Conservation (phyloP, 2,329 filamentous ascomycete genomes). For the Stachybotrys elegans region DNA sequence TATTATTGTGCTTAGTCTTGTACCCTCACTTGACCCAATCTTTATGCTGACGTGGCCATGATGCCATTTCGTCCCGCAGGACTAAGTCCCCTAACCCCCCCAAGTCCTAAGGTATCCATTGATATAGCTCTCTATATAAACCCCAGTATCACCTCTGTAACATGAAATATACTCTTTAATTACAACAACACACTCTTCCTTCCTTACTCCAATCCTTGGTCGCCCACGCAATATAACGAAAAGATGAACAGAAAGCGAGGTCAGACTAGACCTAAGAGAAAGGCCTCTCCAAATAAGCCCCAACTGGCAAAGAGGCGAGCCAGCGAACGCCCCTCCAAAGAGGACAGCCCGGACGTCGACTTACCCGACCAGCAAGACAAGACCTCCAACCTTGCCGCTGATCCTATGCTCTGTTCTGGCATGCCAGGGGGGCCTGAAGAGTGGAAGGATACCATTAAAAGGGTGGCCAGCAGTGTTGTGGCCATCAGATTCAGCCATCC, state of each 20-base stretch:
- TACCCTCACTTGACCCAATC: no score
- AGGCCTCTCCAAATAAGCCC: conserved; percentile 36
- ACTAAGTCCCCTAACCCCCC: no score
- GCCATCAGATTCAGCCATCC: conserved; percentile 99
- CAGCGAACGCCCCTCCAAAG: conserved; percentile 44
- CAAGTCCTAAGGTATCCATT: no score
- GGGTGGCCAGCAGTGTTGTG: conserved; percentile 89
- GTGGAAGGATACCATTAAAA: conserved; percentile 95
- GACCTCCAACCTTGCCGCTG: conserved; percentile 32
- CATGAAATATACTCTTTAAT: no score
- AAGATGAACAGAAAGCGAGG: conserved; percentile 39
- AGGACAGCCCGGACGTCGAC: conserved; percentile 42
- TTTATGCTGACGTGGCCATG: no score
- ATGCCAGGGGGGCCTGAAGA: conserved; percentile 46
- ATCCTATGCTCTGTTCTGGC: conserved; percentile 27
- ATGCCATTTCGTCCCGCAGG: no score
- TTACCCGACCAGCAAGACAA: conserved; percentile 32
- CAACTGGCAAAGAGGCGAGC: conserved; percentile 29
- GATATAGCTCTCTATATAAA: no score
- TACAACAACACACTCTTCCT: no score
- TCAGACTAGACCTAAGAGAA: conserved; percentile 45
- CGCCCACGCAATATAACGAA: conserved; percentile 6
- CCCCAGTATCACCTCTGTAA: no score
- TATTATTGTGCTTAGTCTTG: no score
- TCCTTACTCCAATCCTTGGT: no score